Conservation (phyloP, 192 early-diverging fungal species). For the Coemansia sp. region DNA sequence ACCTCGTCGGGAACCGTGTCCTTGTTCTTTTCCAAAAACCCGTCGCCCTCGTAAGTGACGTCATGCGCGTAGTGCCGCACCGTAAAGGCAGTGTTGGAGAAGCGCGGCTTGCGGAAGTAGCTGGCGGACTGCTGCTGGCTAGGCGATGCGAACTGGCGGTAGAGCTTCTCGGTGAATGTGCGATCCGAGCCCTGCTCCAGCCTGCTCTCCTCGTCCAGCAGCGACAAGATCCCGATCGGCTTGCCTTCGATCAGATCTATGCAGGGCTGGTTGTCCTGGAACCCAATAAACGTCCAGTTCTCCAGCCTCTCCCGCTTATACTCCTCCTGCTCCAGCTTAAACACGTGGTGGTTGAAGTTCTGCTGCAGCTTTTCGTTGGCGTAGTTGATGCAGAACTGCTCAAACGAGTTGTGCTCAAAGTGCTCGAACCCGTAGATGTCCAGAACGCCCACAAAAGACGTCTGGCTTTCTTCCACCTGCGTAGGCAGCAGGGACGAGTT, state of each 20-base stretch:
- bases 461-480: slow-evolving; percentile 56
- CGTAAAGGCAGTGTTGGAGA: slow-evolving; percentile 86
- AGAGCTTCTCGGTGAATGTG: slow-evolving; percentile 53
- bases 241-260: slow-evolving; percentile 98
- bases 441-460: slow-evolving; percentile 80
- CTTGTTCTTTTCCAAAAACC: slow-evolving; percentile 97
- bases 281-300: slow-evolving; percentile 96
- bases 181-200: slow-evolving; percentile 52
- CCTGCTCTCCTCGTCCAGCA: slow-evolving; percentile 80
- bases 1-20: slow-evolving; percentile 94
- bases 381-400: slow-evolving; percentile 79
- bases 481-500: slow-evolving; percentile 65
- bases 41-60: slow-evolving; percentile 92
- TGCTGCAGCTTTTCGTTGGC: slow-evolving; percentile 86
- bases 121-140: slow-evolving; percentile 7
- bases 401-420: slow-evolving; percentile 58
- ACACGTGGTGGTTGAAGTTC: slow-evolving; percentile 68
- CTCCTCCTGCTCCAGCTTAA: slow-evolving; percentile 71
- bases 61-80: slow-evolving; percentile 94
- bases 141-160: slow-evolving; percentile 30
- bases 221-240: slow-evolving; percentile 80
- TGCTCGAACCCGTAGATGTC: slow-evolving; percentile 84
- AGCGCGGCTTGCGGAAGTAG: slow-evolving; percentile 89
- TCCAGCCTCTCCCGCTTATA: slow-evolving; percentile 87
- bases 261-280: slow-evolving; percentile 97